Evolutionary conservation across 331 rosid species (phyloP).

Genomic region (Arachis monticola): DNA sequence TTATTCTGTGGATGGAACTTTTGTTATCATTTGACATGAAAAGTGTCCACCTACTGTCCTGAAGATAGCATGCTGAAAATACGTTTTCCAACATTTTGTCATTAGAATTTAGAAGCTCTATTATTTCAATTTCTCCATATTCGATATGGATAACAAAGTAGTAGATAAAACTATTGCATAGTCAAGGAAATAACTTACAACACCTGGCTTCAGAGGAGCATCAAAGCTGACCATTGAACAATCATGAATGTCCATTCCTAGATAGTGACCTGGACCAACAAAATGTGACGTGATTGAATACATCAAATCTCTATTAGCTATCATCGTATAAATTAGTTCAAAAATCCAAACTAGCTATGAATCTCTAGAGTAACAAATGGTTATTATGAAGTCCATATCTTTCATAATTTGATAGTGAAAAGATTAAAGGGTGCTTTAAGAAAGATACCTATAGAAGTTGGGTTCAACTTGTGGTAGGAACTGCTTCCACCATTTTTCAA

Average conservation of each 20-base stretch:
- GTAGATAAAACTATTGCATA: constrained; percentile 16
- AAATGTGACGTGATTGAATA: constrained; percentile 20
- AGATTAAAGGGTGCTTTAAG: constrained; percentile 16
- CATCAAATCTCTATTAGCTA: constrained; percentile 9
- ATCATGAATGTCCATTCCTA: constrained; percentile 96
- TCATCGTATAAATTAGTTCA: constrained; percentile 8
- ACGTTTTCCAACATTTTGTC: not conserved
- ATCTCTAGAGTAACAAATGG: not conserved
- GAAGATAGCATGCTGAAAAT: constrained; percentile 4
- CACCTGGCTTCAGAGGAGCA: constrained; percentile 83
- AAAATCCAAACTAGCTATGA: constrained; percentile 33
- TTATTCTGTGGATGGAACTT: constrained; percentile 1
- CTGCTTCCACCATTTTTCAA: constrained; percentile 57
- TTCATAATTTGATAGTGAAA: constrained; percentile 22
- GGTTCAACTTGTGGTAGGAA: constrained; percentile 78
- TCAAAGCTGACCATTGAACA: constrained; percentile 68
- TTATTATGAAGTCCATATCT: constrained; percentile 5
- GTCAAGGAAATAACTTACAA: constrained; percentile 71
- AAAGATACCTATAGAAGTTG: constrained; percentile 85
- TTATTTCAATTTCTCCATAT: constrained; percentile 2
- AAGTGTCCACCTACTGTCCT: not conserved
- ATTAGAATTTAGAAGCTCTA: not conserved
- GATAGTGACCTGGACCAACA: constrained; percentile 77
- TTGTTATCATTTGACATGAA: not conserved
- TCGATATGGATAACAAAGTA: not conserved